Conservation (phyloP, 202 grass and related monocot genomes). For the Zizania palustris region DNA sequence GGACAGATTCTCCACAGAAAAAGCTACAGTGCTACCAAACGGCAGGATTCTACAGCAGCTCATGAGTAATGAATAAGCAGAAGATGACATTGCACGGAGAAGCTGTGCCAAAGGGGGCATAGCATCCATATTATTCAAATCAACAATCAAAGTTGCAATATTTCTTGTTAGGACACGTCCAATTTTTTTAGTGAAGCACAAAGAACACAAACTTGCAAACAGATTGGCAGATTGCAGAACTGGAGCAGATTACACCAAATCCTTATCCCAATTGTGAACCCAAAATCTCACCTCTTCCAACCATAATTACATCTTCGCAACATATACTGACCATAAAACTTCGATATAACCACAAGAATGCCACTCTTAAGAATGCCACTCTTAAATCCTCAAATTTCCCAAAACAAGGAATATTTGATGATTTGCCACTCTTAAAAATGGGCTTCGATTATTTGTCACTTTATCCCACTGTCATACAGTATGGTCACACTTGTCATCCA, state of each 20-base stretch:
- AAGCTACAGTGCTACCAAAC: neutral
- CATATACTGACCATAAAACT: neutral
- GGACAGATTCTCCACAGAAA: neutral
- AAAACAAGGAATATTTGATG: too few relatives aligned
- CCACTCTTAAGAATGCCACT: too few relatives aligned
- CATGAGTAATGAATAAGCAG: neutral
- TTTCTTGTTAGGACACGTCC: neutral
- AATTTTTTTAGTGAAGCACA: neutral
- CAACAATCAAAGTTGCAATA: neutral
- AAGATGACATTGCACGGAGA: neutral
- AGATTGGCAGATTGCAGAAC: neutral
- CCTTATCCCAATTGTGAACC: neutral
- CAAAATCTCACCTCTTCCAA: conserved; percentile 13
- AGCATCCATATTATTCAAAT: neutral
- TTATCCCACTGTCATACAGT: too few relatives aligned
- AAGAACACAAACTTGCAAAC: neutral
- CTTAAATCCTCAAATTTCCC: too few relatives aligned
- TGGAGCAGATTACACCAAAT: neutral
- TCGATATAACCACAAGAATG: neutral
- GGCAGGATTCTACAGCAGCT: neutral
- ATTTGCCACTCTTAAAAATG: too few relatives aligned
- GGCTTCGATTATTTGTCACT: too few relatives aligned
- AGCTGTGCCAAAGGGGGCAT: neutral
- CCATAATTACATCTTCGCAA: neutral
- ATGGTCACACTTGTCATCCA: too few relatives aligned